phyloP scores from a whole-genome alignment of 257 asterid species.

The Forsythia viridissima region DNA sequence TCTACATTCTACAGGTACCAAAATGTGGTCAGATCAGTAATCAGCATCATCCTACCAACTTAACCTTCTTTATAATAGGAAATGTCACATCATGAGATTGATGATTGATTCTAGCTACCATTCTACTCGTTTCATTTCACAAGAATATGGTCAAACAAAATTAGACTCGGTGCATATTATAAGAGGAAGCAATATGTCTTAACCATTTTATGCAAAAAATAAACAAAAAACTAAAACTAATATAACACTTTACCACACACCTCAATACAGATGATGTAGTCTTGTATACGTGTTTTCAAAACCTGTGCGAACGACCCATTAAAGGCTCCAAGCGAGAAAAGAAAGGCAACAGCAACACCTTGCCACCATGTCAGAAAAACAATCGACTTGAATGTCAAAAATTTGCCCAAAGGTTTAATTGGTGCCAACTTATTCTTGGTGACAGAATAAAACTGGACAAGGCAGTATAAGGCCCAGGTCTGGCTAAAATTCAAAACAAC shows the following conservation, averaged over 20 bases:
- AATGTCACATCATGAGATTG: background rate
- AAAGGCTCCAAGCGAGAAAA: constrained; percentile 86
- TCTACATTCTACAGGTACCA: background rate
- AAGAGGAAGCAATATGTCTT: background rate
- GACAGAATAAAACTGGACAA: constrained; percentile 93
- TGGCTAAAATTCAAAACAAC: constrained; percentile 94
- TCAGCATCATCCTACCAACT: background rate
- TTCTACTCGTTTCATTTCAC: background rate
- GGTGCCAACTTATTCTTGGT: constrained; percentile 86
- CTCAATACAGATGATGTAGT: constrained; percentile 95
- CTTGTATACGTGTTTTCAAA: constrained; percentile 82
- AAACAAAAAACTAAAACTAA: background rate
- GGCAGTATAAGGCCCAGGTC: constrained; percentile 98
- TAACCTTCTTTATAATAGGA: background rate
- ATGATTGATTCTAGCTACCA: background rate
- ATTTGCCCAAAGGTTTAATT: constrained; percentile 94
- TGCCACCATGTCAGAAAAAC: constrained; percentile 99
- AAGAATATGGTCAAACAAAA: background rate
- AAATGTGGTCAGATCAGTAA: background rate
- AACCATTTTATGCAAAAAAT: background rate
- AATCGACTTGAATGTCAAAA: constrained; percentile 90
- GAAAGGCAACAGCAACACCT: constrained; percentile 92
- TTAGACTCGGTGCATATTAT: background rate
- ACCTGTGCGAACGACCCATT: constrained; percentile 79
- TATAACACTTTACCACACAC: constrained; percentile 36